Evolutionary conservation across 1,284 basidiomycete species (phyloP).

Genomic region (Irpex sp.): DNA sequence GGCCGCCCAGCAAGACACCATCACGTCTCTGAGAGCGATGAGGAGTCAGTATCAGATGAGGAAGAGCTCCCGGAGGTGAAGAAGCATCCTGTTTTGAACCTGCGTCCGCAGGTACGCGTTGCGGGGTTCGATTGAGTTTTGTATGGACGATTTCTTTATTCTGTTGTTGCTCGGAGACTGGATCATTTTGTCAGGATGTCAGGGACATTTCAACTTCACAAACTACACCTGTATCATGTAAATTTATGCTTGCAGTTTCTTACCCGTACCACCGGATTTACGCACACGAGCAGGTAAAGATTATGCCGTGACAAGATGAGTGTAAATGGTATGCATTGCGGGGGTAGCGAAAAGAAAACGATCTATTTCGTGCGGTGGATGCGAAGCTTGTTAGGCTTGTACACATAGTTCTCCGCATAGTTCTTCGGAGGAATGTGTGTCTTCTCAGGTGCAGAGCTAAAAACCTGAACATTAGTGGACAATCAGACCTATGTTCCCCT

Average conservation of each 20-base stretch:
- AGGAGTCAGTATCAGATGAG: conserved; percentile 51
- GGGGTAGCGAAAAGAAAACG: not conserved
- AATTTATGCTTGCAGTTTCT: not conserved
- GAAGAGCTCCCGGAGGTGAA: conserved; percentile 39
- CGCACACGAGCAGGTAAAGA: too few relatives aligned
- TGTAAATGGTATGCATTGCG: not conserved
- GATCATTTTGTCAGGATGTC: too few relatives aligned
- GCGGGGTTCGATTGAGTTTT: conserved; percentile 44
- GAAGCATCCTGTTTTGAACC: conserved; percentile 47
- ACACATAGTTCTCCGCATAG: conserved; percentile 89
- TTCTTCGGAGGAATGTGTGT: conserved; percentile 87
- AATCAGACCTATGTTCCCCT: not conserved
- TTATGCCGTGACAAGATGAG: too few relatives aligned
- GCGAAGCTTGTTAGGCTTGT: conserved; percentile 79
- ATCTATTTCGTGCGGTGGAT: conserved; percentile 91
- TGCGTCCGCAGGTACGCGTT: conserved; percentile 57
- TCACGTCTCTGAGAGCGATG: conserved; percentile 54
- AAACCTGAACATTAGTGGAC: not conserved
- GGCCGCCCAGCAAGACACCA: conserved; percentile 37
- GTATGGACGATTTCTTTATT: not conserved
- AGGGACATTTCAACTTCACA: not conserved
- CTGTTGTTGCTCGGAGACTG: too few relatives aligned
- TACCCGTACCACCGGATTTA: not conserved
- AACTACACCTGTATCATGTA: not conserved
- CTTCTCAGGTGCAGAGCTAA: conserved; percentile 44